A percentile compares a stretch with the other conserved stretches of the same genome.
phyloP scores from a whole-genome alignment of 331 rosid genomes.

The Rosa hybrid region DNA sequence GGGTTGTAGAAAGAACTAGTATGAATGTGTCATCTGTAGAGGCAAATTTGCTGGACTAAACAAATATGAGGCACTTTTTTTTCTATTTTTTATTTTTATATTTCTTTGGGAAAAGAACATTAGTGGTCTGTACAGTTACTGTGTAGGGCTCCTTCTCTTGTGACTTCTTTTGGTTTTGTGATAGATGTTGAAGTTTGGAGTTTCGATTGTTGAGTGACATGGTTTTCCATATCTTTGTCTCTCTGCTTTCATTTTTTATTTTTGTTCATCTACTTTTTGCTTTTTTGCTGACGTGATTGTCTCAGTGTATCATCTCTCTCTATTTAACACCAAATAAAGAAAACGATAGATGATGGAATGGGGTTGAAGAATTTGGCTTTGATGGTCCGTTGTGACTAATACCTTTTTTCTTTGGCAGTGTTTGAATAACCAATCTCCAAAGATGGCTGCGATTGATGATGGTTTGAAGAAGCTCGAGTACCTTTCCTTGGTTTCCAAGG shows the following conservation, averaged over 20 bases:
- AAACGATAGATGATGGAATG: background rate
- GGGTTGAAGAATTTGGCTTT: background rate
- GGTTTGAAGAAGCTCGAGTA: slow-evolving; percentile 71
- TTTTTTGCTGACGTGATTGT: background rate
- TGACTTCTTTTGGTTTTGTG: background rate
- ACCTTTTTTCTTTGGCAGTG: background rate
- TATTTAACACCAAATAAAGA: background rate
- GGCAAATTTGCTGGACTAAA: background rate
- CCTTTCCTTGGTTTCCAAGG: slow-evolving; percentile 78
- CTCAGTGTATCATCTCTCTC: no score
- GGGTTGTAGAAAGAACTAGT: background rate
- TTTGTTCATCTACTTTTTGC: background rate
- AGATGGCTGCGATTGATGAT: slow-evolving; percentile 44
- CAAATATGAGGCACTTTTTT: no score
- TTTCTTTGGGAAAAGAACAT: no score
- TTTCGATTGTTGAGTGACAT: background rate
- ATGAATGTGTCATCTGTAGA: background rate
- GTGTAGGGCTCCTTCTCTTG: background rate
- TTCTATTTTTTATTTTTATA: no score
- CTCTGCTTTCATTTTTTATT: background rate
- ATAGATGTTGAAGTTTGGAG: background rate
- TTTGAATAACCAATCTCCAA: background rate
- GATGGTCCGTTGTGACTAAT: background rate
- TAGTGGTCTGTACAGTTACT: background rate
- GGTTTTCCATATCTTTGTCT: background rate